Percentiles rank a stretch among this genome's conserved stretches.
phyloP scores from a whole-genome alignment of 257 asterid genomes.

The Solanum chiquidenum region DNA sequence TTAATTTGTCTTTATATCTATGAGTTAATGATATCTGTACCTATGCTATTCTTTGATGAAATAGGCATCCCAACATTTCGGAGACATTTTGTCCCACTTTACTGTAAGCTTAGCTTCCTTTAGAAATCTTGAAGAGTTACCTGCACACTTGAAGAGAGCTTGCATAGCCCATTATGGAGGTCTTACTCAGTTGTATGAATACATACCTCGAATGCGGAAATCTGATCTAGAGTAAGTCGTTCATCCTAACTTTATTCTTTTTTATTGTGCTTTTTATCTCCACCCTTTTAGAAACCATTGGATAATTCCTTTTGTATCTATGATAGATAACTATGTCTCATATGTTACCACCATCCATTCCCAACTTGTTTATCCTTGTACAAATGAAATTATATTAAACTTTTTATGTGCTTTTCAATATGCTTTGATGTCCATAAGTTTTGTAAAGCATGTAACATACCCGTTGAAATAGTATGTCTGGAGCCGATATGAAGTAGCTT shows the following conservation, averaged over 20 bases:
- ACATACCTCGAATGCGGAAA: conserved; percentile 80
- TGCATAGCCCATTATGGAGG: conserved; percentile 74
- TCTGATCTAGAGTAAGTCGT: conserved; percentile 64
- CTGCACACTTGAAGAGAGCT: conserved; percentile 71
- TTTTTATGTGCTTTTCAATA: not conserved
- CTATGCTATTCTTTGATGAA: not conserved
- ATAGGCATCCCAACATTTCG: conserved; percentile 94
- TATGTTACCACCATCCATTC: not conserved
- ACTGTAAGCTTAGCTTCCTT: conserved; percentile 68
- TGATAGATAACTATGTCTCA: not conserved
- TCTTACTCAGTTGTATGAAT: conserved; percentile 64
- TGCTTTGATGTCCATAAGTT: not conserved
- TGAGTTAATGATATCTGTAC: not conserved
- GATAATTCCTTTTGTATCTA: not conserved
- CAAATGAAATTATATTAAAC: not conserved
- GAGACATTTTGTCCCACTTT: conserved; percentile 76
- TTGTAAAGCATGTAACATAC: not conserved
- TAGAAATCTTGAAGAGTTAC: conserved; percentile 40
- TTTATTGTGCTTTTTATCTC: not conserved
- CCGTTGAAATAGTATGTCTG: not conserved
- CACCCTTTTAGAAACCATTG: not conserved
- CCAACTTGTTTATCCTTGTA: not conserved
- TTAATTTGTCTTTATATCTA: not conserved
- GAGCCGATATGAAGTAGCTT: not conserved
- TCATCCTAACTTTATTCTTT: not conserved